Base-by-base conservation (phyloP, 2,329 filamentous ascomycete species). In the Myriosclerotinia duriaeana region DNA sequence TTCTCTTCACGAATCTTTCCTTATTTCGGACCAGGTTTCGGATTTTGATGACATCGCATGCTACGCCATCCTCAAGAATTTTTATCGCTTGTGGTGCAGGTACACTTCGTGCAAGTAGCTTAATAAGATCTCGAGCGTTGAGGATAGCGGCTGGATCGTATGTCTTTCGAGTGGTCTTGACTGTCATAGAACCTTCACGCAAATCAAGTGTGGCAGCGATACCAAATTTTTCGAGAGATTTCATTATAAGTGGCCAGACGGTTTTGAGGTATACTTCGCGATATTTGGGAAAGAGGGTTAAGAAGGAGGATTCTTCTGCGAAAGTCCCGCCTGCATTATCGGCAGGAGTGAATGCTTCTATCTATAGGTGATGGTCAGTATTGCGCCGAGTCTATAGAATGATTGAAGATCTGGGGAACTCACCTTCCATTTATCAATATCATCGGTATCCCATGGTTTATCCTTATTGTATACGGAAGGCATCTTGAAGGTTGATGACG, bases 31-130 rank as follows among this genome's bases (percentile, higher is more conserved):
- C 92, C 58, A 97, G 83, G 75, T 87, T 94, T 69, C 93, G 85
- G 73, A 97, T 96, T 82, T 97, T 98, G 82, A 99, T 94, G 67
- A 99, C 89, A 78, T 99, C 95, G 82, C 91, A 93, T 14, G 93
- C 93, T 58, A 94, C 84, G 36, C 89, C 92, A 77, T 99, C 95
- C 56, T 98, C 90, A 67, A 99, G 85, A 62, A 99, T 96, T 79
- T 96, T 96, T 73, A 99, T 80, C 3, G 95, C 95, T 81, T 97
- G 92, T 7, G 93, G 93, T 1, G 93, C 92, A 1, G 95, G 95
- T 6, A 99, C 95, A 74, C 91, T 95, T 77, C 95, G 86, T 4
- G 95, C 89, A 7, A 99, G 85, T 44, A 99, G 83, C 77, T 97
- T 97, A 77, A 99, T 95, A 69, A 99, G 82, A 77, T 99, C 95